Base-by-base conservation (phyloP, 2,329 filamentous ascomycete genomes). In the Sarocladium oryzae region DNA sequence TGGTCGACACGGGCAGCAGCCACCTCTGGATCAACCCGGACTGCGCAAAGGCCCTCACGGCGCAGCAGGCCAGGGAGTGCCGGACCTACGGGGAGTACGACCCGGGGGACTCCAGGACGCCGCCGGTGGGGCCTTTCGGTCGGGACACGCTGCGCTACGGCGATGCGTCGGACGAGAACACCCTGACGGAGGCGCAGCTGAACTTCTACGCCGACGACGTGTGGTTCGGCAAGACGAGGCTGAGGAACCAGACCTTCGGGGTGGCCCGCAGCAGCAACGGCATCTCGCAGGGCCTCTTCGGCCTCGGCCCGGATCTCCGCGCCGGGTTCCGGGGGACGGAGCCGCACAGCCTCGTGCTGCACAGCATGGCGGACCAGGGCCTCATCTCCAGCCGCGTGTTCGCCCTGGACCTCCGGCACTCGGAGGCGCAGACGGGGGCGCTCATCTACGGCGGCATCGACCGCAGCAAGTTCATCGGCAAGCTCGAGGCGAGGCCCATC, bases 1-100 rank as follows among this genome's bases (percentile, higher is more conserved):
- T 76, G 33, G 65, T 77, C 51, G 74, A 77, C 53, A 77, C 74
- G 0, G 77, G 77, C 15, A 79, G 77, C 4, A 73, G 72, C 55
- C 75, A 78, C 59, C 69, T 79, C 7, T 80, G 77, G 77, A 73
- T 79, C 38, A 76, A 79, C 53, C 76, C 77, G 1, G 63, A 71
- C 50, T 80, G 77, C 58, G 50, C 58, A 3, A 66, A 65, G 4
- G 66, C 74, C 0, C 66, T 62, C 5, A 62, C 63, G 5, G 55
- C 62, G 6, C 56, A 57, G 1, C 64, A 72, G 32, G 56, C 60
- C 2, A 50, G 62, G 0, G 66, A 71, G 41, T 79, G 76, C 58
- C 11, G 54, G 0, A 35, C 55, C 0, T 73, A 73, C 49, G 70
- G 75, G 2, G 62, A 66, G 36, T 79, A 77, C 56, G 64, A 76